These are phyloP conservation scores for Discostella stelligera DNA, from an alignment of 352 stramenopile genomes.

Conservation along the genomic window DNA sequence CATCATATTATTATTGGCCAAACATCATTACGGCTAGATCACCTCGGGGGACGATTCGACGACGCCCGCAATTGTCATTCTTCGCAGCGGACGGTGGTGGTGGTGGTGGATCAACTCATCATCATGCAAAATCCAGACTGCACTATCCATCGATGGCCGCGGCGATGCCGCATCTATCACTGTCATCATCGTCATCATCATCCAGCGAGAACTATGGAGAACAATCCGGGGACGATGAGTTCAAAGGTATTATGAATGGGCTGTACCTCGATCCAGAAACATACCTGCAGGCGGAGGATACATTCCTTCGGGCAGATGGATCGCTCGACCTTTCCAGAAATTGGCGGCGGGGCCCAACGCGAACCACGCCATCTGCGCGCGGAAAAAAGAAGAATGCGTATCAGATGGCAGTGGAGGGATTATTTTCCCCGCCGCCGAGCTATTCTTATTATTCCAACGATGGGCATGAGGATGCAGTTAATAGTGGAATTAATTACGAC, in stretches of 20 bases:
- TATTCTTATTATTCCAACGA: constrained; percentile 20
- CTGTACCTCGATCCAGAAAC: constrained; percentile 35
- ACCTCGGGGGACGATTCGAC: too few species aligned
- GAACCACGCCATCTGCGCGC: background rate
- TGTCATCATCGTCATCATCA: background rate
- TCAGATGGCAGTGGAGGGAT: constrained; percentile 19
- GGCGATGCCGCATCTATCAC: background rate
- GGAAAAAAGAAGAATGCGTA: constrained; percentile 26
- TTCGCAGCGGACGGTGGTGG: too few species aligned
- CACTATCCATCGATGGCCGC: too few species aligned
- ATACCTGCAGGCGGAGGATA: constrained; percentile 33
- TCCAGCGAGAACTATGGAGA: background rate
- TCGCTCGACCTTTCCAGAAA: constrained; percentile 13
- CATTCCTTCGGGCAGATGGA: constrained; percentile 27
- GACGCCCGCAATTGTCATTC: too few species aligned
- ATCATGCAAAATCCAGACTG: too few species aligned
- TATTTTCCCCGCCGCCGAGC: constrained; percentile 27
- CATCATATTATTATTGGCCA: too few species aligned
- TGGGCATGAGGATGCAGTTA: background rate
- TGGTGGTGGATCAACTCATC: too few species aligned
- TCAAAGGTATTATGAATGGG: constrained; percentile 5
- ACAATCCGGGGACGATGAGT: background rate
- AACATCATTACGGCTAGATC: too few species aligned
- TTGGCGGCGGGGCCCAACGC: background rate
- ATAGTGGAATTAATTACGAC: background rate